A percentile compares a stretch with the other conserved stretches of the same genome.
Evolutionary conservation across 108 stramenopile species (phyloP).

Genomic region (Fragilaria radians): DNA sequence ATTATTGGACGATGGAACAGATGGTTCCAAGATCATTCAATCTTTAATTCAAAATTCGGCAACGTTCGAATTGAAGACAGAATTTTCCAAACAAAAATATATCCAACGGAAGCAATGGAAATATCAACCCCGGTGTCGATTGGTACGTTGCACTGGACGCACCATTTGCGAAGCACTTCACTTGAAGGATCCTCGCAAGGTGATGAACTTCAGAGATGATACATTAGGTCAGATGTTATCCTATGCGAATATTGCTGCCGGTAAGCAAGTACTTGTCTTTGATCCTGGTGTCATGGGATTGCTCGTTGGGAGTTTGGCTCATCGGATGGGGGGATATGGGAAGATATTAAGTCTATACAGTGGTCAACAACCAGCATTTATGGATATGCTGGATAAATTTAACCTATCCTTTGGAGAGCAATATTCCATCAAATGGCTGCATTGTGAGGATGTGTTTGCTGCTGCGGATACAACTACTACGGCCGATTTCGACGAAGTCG

Average conservation of each 20-base stretch:
- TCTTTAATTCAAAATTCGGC: constrained; percentile 72
- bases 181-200: constrained; percentile 43
- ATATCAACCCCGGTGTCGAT: constrained; percentile 74
- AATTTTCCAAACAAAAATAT: constrained; percentile 83
- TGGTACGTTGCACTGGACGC: constrained; percentile 56
- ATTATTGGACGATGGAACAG: constrained; percentile 28
- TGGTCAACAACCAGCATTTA: constrained; percentile 66
- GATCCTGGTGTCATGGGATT: constrained; percentile 70
- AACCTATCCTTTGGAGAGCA: constrained; percentile 61
- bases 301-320: constrained; percentile 57
- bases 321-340: constrained; percentile 86
- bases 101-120: constrained; percentile 68
- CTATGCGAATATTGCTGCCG: constrained; percentile 77
- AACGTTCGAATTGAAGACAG: constrained; percentile 77
- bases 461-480: constrained; percentile 9
- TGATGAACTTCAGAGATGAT: constrained; percentile 75
- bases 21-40: constrained; percentile 61
- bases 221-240: constrained; percentile 70
- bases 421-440: constrained; percentile 63
- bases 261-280: constrained; percentile 61
- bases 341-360: constrained; percentile 53
- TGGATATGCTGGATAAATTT: constrained; percentile 56
- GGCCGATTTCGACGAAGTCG: constrained; percentile 9
- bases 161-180: constrained; percentile 62
- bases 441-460: constrained; percentile 58